Conservation (phyloP, 306 rosid genomes). For the Dryas alaskensis region DNA sequence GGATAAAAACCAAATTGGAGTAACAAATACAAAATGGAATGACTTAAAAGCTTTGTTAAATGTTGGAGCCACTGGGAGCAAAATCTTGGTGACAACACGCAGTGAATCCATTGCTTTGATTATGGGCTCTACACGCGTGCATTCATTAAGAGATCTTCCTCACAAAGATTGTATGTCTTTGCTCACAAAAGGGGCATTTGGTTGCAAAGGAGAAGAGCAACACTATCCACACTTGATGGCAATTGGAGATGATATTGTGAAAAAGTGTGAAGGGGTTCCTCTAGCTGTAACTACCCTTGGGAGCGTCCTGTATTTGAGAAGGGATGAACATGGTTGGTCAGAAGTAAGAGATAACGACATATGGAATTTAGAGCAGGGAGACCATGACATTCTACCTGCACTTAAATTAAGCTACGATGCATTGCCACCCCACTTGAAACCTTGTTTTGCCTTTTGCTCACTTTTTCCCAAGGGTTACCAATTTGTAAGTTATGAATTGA, state of each 20-base stretch:
- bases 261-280: slow-evolving; percentile 38
- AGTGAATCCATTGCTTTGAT: not conserved
- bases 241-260: slow-evolving; percentile 25
- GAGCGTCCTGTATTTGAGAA: slow-evolving; percentile 8
- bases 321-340: slow-evolving; percentile 7
- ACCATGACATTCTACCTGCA: slow-evolving; percentile 24
- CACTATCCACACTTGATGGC: slow-evolving; percentile 1
- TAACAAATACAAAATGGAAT: slow-evolving; percentile 8
- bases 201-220: slow-evolving; percentile 16
- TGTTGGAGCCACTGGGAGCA: slow-evolving; percentile 27
- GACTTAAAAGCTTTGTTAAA: slow-evolving; percentile 16
- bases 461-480: not conserved
- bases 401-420: slow-evolving; percentile 36
- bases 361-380: slow-evolving; percentile 26
- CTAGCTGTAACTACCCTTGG: slow-evolving; percentile 37
- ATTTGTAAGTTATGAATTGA: not conserved
- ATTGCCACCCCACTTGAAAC: slow-evolving; percentile 28
- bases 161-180: slow-evolving; percentile 12
- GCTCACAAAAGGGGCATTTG: slow-evolving; percentile 36
- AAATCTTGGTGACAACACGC: slow-evolving; percentile 30
- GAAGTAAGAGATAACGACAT: slow-evolving; percentile 30
- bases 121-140: not conserved
- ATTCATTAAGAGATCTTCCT: slow-evolving; percentile 6
- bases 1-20: slow-evolving; percentile 10
- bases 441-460: slow-evolving; percentile 33